Conservation (phyloP, 352 stramenopile species). For the Pythium insidiosum region DNA sequence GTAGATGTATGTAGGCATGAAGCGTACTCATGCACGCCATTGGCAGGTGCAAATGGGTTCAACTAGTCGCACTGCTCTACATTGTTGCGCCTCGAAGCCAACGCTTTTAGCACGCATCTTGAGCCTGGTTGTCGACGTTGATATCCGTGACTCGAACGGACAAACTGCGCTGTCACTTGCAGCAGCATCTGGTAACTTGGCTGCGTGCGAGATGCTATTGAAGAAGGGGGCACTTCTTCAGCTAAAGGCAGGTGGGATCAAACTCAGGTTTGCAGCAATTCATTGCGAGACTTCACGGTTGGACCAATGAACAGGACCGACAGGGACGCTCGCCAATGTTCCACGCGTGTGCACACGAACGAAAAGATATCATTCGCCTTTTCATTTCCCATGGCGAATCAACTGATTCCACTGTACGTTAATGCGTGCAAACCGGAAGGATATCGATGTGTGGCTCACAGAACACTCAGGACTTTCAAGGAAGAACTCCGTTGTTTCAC, state of each 20-base stretch:
- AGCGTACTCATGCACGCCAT: no score
- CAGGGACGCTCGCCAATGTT: conserved; percentile 36
- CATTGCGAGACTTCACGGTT: no score
- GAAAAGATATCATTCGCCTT: conserved; percentile 22
- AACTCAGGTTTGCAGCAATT: no score
- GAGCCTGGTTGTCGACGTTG: no score
- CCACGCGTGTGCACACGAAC: conserved; percentile 30
- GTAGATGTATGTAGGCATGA: no score
- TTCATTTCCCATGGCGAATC: conserved; percentile 22
- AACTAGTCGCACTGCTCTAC: no score
- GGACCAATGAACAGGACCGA: no score
- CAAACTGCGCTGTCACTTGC: conserved; percentile 3
- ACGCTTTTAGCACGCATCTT: no score
- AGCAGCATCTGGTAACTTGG: background rate
- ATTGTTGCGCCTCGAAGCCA: no score
- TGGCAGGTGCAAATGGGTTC: no score
- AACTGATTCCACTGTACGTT: conserved; percentile 3
- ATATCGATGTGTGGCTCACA: no score
- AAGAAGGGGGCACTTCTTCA: background rate
- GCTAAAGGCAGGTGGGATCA: conserved; percentile 1
- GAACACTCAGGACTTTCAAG: conserved; percentile 24
- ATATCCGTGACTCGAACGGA: conserved; percentile 1
- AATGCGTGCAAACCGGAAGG: no score
- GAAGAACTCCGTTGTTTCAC: conserved; percentile 33
- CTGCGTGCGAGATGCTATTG: conserved; percentile 1